phyloP scores from a whole-genome alignment of 208 protist species.

The Trypanosoma congolense region DNA sequence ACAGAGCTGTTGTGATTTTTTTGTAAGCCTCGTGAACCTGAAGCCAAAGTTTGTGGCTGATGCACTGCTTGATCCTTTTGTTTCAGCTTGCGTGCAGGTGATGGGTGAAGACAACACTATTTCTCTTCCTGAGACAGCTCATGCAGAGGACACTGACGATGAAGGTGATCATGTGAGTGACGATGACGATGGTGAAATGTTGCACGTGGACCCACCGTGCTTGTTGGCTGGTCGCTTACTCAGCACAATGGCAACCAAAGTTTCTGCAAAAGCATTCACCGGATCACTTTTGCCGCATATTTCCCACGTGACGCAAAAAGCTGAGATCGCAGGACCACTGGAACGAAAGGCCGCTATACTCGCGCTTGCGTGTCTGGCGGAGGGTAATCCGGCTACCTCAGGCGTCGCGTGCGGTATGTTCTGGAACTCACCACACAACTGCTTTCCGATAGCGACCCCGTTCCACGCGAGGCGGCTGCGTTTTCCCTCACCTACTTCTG shows the following conservation, averaged over 20 bases:
- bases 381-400: slow-evolving; percentile 68
- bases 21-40: slow-evolving; percentile 42
- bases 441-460: slow-evolving; percentile 43
- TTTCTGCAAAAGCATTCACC: slow-evolving; percentile 58
- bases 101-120: slow-evolving; percentile 80
- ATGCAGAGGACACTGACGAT: slow-evolving; percentile 24
- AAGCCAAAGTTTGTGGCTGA: slow-evolving; percentile 70
- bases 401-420: slow-evolving; percentile 66
- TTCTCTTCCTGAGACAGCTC: slow-evolving; percentile 34
- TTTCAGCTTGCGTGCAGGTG: slow-evolving; percentile 48
- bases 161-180: slow-evolving; percentile 20
- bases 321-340: slow-evolving; percentile 22
- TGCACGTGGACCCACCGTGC: slow-evolving; percentile 57
- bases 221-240: slow-evolving; percentile 68
- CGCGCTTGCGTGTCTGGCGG: slow-evolving; percentile 59
- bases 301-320: slow-evolving; percentile 33
- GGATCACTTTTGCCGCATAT: slow-evolving; percentile 53
- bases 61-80: slow-evolving; percentile 46
- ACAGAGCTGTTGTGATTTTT: slow-evolving; percentile 37
- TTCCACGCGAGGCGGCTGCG: slow-evolving; percentile 67
- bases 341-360: slow-evolving; percentile 73
- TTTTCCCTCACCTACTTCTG: slow-evolving; percentile 75
- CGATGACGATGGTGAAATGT: slow-evolving; percentile 51
- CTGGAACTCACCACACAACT: slow-evolving; percentile 47
- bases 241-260: slow-evolving; percentile 39